Percentiles rank a stretch among this genome's conserved stretches.
phyloP scores from a whole-genome alignment of 768 basidiomycete genomes.

The Lactifluus hygrophoroides region DNA sequence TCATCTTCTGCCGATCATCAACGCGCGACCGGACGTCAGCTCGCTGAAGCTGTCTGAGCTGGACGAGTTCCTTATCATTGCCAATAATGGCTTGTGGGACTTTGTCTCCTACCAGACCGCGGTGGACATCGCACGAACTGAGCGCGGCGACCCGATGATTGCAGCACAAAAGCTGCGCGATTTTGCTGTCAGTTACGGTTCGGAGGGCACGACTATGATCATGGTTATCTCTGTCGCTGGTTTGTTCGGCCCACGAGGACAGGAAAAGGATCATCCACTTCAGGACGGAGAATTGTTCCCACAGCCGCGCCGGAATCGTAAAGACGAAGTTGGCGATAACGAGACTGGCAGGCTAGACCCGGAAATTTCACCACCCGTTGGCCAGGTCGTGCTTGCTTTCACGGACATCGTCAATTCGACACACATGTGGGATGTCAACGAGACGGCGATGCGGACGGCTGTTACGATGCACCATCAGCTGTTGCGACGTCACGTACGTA shows the following conservation, averaged over 20 bases:
- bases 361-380: slow-evolving; percentile 78
- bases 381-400: slow-evolving; percentile 89
- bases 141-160: slow-evolving; percentile 66
- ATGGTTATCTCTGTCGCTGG: slow-evolving; percentile 89
- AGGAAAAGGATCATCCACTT: slow-evolving; percentile 38
- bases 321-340: slow-evolving; percentile 49
- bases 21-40: slow-evolving; percentile 75
- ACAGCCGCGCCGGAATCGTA: slow-evolving; percentile 28
- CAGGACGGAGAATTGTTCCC: slow-evolving; percentile 34
- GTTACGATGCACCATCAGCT: slow-evolving; percentile 86
- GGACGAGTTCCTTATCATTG: slow-evolving; percentile 96
- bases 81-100: slow-evolving; percentile 89
- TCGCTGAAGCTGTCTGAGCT: slow-evolving; percentile 62
- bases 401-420: slow-evolving; percentile 98
- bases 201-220: slow-evolving; percentile 91
- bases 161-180: slow-evolving; percentile 96
- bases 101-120: slow-evolving; percentile 91
- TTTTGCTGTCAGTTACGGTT: slow-evolving; percentile 94
- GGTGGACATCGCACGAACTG: slow-evolving; percentile 85
- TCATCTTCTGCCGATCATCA: slow-evolving; percentile 82
- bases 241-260: slow-evolving; percentile 50
- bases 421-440: slow-evolving; percentile 88
- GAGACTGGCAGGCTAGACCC: slow-evolving; percentile 55
- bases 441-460: slow-evolving; percentile 84
- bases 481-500: slow-evolving; percentile 74